Evolutionary conservation across 1,139 yeast species (phyloP), one percentile per base, ranked within the genome.

Genomic region (Tardiomyces blankii): DNA sequence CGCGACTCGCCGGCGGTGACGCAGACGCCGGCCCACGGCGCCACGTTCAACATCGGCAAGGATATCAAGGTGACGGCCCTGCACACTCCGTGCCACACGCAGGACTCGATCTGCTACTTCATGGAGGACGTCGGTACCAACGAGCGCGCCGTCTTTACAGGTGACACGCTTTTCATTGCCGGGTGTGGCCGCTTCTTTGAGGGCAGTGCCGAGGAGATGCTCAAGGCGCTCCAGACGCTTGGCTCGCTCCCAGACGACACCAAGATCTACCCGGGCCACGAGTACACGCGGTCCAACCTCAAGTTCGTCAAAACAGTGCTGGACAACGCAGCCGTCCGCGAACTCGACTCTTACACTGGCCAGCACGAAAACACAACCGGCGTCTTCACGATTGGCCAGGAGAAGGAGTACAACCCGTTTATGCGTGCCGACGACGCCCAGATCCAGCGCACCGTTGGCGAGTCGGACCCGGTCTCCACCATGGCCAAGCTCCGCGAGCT

Each of bases 111-210:
- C 48, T 89, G 97, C 61, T 91, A 87, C 65, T 84, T 66, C 55
- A 86, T 77, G 0, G 70, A 69, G 45, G 97, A 91, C 61, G 55
- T 64, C 12, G 65, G 66, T 33, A 77, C 87, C 1, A 71, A 70
- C 32, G 77, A 88, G 54, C 72, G 70, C 52, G 91, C 82, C 1
- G 89, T 91, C 2, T 87, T 91, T 64, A 87, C 97, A 0, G 99
- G 99, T 9, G 99, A 91, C 64, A 91, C 98, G 0, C 69, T 91
- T 44, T 93, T 91, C 66, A 85, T 76, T 44, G 87, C 93, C 44
- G 99, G 99, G 1, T 89, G 97, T 62, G 99, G 99, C 9, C 73
- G 97, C 44, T 91, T 91, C 65, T 91, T 91, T 61, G 99, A 91
- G 66, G 99, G 97, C 2, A 72, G 75, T 13, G 89, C 91, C 1